phyloP scores from a whole-genome alignment of 306 rosid species.

The Trifolium subterraneum region DNA sequence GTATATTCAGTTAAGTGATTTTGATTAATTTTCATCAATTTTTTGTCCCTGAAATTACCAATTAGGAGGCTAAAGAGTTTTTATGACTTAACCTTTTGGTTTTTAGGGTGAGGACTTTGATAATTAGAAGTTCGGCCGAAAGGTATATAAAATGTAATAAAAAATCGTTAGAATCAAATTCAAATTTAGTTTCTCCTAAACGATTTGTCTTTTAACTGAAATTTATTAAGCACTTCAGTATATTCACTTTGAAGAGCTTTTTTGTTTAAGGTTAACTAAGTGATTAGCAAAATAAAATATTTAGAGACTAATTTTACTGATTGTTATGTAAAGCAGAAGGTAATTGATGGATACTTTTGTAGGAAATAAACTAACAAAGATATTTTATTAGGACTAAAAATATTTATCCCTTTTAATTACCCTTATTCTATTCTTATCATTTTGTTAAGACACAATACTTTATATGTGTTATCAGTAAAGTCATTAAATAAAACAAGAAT shows the following conservation, averaged over 20 bases:
- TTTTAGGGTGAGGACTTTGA: no score
- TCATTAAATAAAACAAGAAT: constrained; percentile 34
- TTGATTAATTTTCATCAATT: neutral
- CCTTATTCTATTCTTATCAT: constrained; percentile 8
- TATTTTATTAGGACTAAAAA: neutral
- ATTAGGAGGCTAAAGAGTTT: neutral
- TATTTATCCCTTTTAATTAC: neutral
- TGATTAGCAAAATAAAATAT: neutral
- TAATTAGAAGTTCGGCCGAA: no score
- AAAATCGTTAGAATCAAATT: no score
- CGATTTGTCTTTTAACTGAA: no score
- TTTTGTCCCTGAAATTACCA: neutral
- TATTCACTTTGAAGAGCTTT: neutral
- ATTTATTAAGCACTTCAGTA: no score
- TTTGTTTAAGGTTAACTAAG: neutral
- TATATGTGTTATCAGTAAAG: constrained; percentile 20
- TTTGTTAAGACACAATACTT: constrained; percentile 16
- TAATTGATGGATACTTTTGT: no score
- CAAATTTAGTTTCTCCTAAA: no score
- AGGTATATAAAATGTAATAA: no score
- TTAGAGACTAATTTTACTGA: neutral
- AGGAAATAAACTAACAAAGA: no score
- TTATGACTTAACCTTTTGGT: no score
- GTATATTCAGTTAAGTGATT: neutral
- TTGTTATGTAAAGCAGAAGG: neutral